Conservation (phyloP, 2,329 filamentous ascomycete species). For the Colletotrichum australisinense region DNA sequence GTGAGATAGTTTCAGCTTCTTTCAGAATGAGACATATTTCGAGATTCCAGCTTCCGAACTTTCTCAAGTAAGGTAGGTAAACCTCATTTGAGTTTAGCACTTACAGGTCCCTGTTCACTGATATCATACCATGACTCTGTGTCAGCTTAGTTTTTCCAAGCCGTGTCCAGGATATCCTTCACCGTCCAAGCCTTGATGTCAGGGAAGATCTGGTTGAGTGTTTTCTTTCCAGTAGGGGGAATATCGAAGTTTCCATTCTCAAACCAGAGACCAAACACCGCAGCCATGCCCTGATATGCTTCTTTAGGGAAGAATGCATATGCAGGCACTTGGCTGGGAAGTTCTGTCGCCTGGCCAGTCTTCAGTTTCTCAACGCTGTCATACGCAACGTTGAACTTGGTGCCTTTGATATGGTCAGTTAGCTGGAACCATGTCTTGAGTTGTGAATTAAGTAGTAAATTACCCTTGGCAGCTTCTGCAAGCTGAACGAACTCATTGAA, state of each 20-base stretch:
- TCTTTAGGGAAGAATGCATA: constrained; percentile 42
- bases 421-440: too few relatives aligned
- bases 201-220: constrained; percentile 38
- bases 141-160: constrained; percentile 33
- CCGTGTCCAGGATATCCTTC: constrained; percentile 39
- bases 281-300: constrained; percentile 38
- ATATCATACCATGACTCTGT: too few relatives aligned
- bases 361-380: constrained; percentile 47
- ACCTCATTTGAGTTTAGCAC: too few relatives aligned
- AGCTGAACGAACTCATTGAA: constrained; percentile 57
- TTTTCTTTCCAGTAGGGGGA: constrained; percentile 4
- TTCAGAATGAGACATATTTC: too few relatives aligned
- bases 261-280: constrained; percentile 40
- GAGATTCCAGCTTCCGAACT: too few relatives aligned
- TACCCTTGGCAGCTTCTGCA: constrained; percentile 50
- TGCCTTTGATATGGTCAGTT: constrained; percentile 35
- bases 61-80: too few relatives aligned
- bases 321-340: constrained; percentile 39
- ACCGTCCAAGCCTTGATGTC: constrained; percentile 41
- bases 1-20: too few relatives aligned
- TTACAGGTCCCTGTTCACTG: too few relatives aligned
- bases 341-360: constrained; percentile 47
- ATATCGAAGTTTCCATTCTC: constrained; percentile 38
- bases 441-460: too few relatives aligned
- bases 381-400: constrained; percentile 48